phyloP scores from a whole-genome alignment of 495 filamentous ascomycete genomes.

The Parathielavia hyrcaniae region DNA sequence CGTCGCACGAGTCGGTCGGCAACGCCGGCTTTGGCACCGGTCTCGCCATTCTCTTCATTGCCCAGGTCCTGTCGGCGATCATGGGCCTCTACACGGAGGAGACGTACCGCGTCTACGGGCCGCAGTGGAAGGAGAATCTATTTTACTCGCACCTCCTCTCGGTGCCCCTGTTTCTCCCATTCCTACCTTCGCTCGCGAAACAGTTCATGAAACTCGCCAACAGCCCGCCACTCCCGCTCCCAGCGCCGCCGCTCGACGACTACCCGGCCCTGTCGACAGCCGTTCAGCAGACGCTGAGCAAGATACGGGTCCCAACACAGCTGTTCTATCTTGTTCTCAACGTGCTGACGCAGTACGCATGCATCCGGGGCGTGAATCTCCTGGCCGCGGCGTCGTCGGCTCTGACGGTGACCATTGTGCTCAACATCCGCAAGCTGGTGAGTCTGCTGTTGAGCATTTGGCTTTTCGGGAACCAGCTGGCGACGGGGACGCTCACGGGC shows the following conservation, averaged over 20 bases:
- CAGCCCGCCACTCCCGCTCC: conserved; percentile 43
- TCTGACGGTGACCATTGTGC: conserved; percentile 87
- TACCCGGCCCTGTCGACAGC: conserved; percentile 24
- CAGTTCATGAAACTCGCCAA: conserved; percentile 49
- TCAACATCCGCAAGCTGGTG: conserved; percentile 93
- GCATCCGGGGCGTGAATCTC: conserved; percentile 91
- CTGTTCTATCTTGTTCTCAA: conserved; percentile 69
- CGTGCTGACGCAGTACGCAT: conserved; percentile 85
- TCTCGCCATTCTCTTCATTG: conserved; percentile 75
- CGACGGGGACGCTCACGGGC: conserved; percentile 67
- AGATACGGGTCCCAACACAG: conserved; percentile 57
- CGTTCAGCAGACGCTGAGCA: conserved; percentile 33
- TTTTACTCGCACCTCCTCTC: conserved; percentile 87
- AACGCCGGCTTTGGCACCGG: conserved; percentile 58
- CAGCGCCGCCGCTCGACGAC: conserved; percentile 28
- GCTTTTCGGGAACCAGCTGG: conserved; percentile 81
- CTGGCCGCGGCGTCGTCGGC: conserved; percentile 80
- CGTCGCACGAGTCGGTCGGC: conserved; percentile 26
- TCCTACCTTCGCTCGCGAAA: conserved; percentile 44
- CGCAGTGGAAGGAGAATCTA: conserved; percentile 91
- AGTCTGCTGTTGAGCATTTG: conserved; percentile 85
- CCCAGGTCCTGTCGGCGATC: conserved; percentile 82
- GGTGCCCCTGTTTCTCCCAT: conserved; percentile 59
- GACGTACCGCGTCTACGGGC: conserved; percentile 76
- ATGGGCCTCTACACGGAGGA: conserved; percentile 93